Evolutionary conservation across 257 asterid species (phyloP), one percentile per base, ranked within the genome.

Genomic region (Leptodermis oblonga): DNA sequence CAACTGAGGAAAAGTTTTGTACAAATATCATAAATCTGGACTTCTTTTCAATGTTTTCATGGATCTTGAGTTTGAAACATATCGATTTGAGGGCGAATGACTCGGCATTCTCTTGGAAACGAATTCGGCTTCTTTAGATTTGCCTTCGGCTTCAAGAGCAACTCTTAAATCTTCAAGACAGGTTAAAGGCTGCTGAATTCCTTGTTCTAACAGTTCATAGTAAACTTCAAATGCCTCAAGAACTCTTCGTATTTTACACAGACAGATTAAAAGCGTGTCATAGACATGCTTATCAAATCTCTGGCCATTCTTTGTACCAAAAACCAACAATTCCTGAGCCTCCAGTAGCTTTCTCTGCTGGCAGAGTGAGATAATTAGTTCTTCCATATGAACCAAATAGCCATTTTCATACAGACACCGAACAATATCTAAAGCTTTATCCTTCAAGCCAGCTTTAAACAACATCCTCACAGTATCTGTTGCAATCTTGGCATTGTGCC

Each of bases 71-170:
- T 18, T 28, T 60, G 64, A 36, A 59, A 63, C 56, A 62, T 48
- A 55, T 63, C 67, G 23, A 60, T 67, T 62, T 51, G 36, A 39
- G 46, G 65, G 71, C 49, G 51, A 42, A 26, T 70, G 59, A 51
- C 43, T 68, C 7, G 28, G 67, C 75, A 89, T 86, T 76, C 90
- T 87, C 92, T 85, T 84, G 45, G 87, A 77, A 67, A 92, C 85
- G 73, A 92, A 92, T 68, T 90, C 88, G 61, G 96, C 88, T 76
- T 88, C 97, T 78, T 83, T 84, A 62, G 68, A 52, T 63, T 76
- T 92, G 43, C 97, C 97, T 65, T 73, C 82, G 43, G 78, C 84
- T 75, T 85, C 85, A 23, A 88, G 92, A 34, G 76, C 88, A 48
- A 45, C 66, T 74, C 69, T 79, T 66, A 92, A 80, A 20, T 79